Evolutionary conservation across 2,329 filamentous ascomycete species (phyloP).

Genomic region (Ophiostoma triangulosporum): DNA sequence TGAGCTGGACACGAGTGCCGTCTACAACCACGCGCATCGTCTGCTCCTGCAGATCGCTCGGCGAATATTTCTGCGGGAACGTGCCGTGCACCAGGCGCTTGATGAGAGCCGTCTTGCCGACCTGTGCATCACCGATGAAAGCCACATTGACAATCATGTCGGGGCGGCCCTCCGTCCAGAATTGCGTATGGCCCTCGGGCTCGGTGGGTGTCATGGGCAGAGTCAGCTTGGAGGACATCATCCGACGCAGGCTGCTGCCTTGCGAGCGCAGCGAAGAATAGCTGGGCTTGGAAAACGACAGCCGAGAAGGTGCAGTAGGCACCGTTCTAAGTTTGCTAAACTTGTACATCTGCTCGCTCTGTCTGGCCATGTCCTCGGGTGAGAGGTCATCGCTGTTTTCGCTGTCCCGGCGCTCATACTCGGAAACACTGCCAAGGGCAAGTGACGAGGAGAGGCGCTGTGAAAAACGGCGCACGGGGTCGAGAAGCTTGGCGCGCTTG

Average conservation of each 20-base stretch:
- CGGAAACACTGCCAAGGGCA: not conserved
- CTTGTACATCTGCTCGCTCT: constrained; percentile 9
- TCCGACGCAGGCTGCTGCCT: constrained; percentile 8
- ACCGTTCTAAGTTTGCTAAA: not conserved
- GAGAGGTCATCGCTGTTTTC: constrained; percentile 3
- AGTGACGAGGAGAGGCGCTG: constrained; percentile 11
- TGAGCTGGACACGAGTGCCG: constrained; percentile 10
- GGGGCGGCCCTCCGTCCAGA: constrained; percentile 9
- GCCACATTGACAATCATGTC: constrained; percentile 15
- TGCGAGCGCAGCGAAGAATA: constrained; percentile 4
- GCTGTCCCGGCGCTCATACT: not conserved
- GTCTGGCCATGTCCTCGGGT: constrained; percentile 8
- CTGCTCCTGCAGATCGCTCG: constrained; percentile 10
- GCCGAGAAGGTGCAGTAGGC: constrained; percentile 2
- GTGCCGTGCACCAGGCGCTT: constrained; percentile 12
- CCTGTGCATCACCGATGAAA: constrained; percentile 12
- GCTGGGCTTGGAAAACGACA: constrained; percentile 5
- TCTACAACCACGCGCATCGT: constrained; percentile 9
- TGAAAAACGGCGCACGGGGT: constrained; percentile 13
- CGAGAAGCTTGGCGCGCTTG: constrained; percentile 10
- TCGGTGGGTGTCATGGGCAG: not conserved
- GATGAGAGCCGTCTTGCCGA: constrained; percentile 15
- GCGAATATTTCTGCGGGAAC: constrained; percentile 9
- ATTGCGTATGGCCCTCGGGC: not conserved
- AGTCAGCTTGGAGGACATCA: constrained; percentile 5